Percentiles rank a stretch among this genome's conserved stretches.
phyloP scores from a whole-genome alignment of 345 rosid genomes.

The Punica granatum region DNA sequence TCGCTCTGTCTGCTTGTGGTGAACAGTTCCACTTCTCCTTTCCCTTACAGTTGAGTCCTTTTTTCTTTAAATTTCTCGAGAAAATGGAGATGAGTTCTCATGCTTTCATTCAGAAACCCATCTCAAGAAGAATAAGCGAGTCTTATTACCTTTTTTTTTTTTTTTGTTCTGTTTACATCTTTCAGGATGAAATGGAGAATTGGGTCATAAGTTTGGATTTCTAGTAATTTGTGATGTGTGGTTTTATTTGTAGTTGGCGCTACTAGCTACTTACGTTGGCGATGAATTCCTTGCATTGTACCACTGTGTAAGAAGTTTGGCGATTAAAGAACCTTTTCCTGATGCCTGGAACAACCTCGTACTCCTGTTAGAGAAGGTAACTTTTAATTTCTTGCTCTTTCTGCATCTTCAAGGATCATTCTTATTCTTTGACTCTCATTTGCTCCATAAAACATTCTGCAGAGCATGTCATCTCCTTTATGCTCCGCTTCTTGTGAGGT shows the following conservation, averaged over 20 bases:
- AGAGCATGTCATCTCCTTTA: constrained; percentile 60
- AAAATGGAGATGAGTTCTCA: not conserved
- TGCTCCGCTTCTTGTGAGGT: constrained; percentile 30
- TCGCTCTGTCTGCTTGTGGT: not conserved
- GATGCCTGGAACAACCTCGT: constrained; percentile 79
- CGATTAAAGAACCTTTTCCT: constrained; percentile 89
- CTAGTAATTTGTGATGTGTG: constrained; percentile 4
- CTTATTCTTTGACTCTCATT: constrained; percentile 13
- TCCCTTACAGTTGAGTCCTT: not conserved
- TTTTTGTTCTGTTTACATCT: not conserved
- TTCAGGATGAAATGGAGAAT: not conserved
- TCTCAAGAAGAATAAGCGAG: too few species aligned
- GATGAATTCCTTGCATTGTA: constrained; percentile 84
- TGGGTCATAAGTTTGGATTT: not conserved
- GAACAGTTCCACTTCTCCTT: not conserved
- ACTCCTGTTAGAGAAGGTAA: constrained; percentile 76
- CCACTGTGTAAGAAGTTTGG: constrained; percentile 90
- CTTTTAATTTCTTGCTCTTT: not conserved
- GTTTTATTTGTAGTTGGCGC: constrained; percentile 55
- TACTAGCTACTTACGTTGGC: constrained; percentile 80
- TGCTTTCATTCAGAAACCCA: too few species aligned
- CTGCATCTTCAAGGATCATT: constrained; percentile 3
- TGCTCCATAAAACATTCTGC: constrained; percentile 34
- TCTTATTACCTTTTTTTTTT: too few species aligned
- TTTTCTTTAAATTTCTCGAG: not conserved